These are phyloP conservation scores for Neurospora sp. DNA, from an alignment of 495 filamentous ascomycete genomes.

Conservation along the genomic window DNA sequence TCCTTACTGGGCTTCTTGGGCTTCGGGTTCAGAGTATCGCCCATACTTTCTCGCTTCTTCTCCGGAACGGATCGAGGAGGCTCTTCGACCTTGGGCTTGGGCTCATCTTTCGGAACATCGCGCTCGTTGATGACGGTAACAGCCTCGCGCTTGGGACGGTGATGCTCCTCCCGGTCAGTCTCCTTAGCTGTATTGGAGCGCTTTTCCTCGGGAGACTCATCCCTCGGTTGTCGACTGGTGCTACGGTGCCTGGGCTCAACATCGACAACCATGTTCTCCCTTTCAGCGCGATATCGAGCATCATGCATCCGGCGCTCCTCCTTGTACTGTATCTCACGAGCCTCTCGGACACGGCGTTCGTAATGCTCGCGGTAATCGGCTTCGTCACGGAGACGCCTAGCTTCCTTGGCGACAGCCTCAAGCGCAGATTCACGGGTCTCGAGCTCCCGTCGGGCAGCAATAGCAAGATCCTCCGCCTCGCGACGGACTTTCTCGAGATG, in stretches of 20 bases:
- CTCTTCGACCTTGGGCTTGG: conserved; percentile 8
- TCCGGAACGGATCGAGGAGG: background rate
- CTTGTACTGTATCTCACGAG: conserved; percentile 14
- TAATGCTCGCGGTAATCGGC: conserved; percentile 17
- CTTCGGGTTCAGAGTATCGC: conserved; percentile 4
- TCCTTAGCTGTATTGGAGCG: conserved; percentile 14
- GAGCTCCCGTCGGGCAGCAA: background rate
- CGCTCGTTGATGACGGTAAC: conserved; percentile 20
- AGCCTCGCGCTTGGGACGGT: conserved; percentile 11
- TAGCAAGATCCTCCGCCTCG: background rate
- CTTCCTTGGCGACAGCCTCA: conserved; percentile 4
- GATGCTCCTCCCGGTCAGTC: conserved; percentile 12
- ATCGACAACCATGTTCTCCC: conserved; percentile 1
- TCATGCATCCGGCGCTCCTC: conserved; percentile 12
- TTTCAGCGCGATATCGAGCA: conserved; percentile 14
- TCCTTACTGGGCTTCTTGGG: conserved; percentile 17
- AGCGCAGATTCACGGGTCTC: background rate
- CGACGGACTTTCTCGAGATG: background rate
- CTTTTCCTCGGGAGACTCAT: conserved; percentile 13
- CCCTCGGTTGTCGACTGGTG: background rate
- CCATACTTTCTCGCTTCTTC: conserved; percentile 9
- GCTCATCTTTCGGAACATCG: conserved; percentile 19
- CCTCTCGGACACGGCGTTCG: conserved; percentile 17
- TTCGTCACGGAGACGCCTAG: conserved; percentile 16
- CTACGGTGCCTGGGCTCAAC: conserved; percentile 1